Base-by-base conservation (phyloP, 2,329 filamentous ascomycete genomes). In the Davidsoniella eucalypti region DNA sequence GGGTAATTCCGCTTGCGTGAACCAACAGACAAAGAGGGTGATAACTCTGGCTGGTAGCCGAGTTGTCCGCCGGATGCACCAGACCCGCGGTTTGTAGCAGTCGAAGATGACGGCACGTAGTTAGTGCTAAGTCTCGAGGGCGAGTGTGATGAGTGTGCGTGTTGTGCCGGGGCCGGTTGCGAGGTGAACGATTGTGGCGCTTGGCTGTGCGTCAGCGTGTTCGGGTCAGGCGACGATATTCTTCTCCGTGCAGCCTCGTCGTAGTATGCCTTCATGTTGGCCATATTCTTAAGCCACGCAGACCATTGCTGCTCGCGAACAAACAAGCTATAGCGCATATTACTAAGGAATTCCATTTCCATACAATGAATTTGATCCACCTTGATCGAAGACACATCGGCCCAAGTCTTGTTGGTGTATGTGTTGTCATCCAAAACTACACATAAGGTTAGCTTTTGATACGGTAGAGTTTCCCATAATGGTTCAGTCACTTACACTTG, bases 361-460 rank as follows among this genome's bases (percentile, higher is more conserved):
- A 98, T 98, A 42, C 95, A 84, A 63, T 98, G 92, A 47, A 98
- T 94, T 65, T 98, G 92, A 54, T 83, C 80, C 10, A 96, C 90
- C 1, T 85, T 80, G 54, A 98, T 94, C 42, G 85, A 84, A 1
- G 92, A 96, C 9, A 98, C 92, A 59, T 98, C 92, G 2, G 90
- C 92, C 92, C 92, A 98, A 0, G 92, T 98, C 70, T 96, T 95
- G 69, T 98, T 98, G 37, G 92, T 96, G 66, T 98, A 98, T 0
- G 92, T 96, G 64, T 96, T 98, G 64, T 98, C 92, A 61, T 98
- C 92, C 58, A 98, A 69, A 62, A 96, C 82, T 86, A 55, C 2
- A 21, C 6, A 38, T 5, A 16, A 12, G 16, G 14, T 48, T 38
- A 25, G 9, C 16, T 26, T 40, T 14, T n/a, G 14, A 25, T 40